Percentiles rank a stretch among this genome's conserved stretches.
phyloP scores from a whole-genome alignment of 805 yeast species.

The Hanseniaspora thailandica region DNA sequence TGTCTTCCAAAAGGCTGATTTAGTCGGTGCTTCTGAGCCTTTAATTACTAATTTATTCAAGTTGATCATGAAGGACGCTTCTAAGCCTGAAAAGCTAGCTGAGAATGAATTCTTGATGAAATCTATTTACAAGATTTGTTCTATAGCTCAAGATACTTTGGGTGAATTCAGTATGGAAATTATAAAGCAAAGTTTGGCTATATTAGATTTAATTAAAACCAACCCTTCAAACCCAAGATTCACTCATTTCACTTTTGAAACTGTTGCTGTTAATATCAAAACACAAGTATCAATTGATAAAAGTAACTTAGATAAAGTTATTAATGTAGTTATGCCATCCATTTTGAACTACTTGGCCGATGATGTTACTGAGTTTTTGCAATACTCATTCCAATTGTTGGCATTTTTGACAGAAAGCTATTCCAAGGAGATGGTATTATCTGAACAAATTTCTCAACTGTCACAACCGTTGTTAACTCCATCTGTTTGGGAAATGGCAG shows the following conservation, averaged over 20 bases:
- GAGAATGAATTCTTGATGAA: constrained; percentile 92
- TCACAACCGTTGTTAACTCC: constrained; percentile 79
- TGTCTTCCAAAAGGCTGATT: constrained; percentile 62
- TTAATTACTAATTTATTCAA: constrained; percentile 55
- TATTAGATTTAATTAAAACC: constrained; percentile 58
- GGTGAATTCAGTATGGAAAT: constrained; percentile 35
- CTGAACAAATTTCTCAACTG: constrained; percentile 52
- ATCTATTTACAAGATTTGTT: constrained; percentile 69
- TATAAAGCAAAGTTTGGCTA: constrained; percentile 54
- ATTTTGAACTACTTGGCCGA: constrained; percentile 56
- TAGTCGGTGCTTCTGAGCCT: constrained; percentile 49
- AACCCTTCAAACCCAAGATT: constrained; percentile 95
- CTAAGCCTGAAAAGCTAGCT: constrained; percentile 78
- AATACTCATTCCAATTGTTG: constrained; percentile 83
- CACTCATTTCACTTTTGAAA: constrained; percentile 81
- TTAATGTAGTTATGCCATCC: constrained; percentile 49
- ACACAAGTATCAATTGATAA: constrained; percentile 30
- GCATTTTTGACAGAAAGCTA: constrained; percentile 60
- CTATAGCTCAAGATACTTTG: constrained; percentile 60
- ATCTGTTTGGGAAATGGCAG: constrained; percentile 83
- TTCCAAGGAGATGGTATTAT: constrained; percentile 41
- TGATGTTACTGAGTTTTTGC: constrained; percentile 88
- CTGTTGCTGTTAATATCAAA: constrained; percentile 65
- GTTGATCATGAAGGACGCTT: constrained; percentile 47
- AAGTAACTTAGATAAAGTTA: constrained; percentile 21